A percentile compares a stretch with the other conserved stretches of the same genome.
Conservation (phyloP, 106 monocot genomes). For the Apostasia ramifera region DNA sequence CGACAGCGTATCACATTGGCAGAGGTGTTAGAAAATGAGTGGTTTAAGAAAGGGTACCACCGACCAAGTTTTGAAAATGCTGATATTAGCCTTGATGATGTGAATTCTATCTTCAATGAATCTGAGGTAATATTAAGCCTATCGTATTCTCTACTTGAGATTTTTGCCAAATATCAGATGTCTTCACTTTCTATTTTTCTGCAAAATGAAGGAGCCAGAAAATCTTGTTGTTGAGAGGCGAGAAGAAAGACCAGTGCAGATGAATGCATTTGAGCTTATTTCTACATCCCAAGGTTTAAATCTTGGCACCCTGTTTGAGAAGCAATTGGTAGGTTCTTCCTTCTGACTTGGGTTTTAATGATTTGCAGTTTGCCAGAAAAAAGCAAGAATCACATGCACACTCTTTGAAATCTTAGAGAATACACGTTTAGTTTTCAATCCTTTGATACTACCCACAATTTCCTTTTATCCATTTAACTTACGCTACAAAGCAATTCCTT, state of each 20-base stretch:
- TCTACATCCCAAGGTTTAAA: slow-evolving; percentile 91
- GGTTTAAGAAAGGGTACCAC: slow-evolving; percentile 95
- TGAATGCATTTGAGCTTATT: slow-evolving; percentile 99
- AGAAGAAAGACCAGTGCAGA: slow-evolving; percentile 53
- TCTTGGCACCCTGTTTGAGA: slow-evolving; percentile 80
- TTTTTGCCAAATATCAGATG: neutral
- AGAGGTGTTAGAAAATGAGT: slow-evolving; percentile 74
- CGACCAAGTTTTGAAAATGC: slow-evolving; percentile 56
- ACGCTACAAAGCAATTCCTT: too few relatives aligned
- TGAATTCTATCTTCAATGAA: slow-evolving; percentile 64
- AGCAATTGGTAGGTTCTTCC: slow-evolving; percentile 51
- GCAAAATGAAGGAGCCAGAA: slow-evolving; percentile 30
- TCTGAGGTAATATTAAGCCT: slow-evolving; percentile 35
- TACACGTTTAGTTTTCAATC: too few relatives aligned
- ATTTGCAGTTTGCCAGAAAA: too few relatives aligned
- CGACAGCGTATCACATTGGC: slow-evolving; percentile 79
- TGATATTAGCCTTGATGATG: slow-evolving; percentile 70
- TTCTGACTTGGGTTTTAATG: neutral
- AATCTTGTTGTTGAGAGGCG: slow-evolving; percentile 86
- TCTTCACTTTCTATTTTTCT: neutral
- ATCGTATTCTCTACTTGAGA: neutral
- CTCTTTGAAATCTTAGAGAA: too few relatives aligned
- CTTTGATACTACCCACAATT: too few relatives aligned
- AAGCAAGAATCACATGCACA: too few relatives aligned
- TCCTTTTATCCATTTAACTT: too few relatives aligned